Percentiles rank a stretch among this genome's conserved stretches.
Conservation (phyloP, 2,329 filamentous ascomycete species). For the Cryphonectria parasitica region DNA sequence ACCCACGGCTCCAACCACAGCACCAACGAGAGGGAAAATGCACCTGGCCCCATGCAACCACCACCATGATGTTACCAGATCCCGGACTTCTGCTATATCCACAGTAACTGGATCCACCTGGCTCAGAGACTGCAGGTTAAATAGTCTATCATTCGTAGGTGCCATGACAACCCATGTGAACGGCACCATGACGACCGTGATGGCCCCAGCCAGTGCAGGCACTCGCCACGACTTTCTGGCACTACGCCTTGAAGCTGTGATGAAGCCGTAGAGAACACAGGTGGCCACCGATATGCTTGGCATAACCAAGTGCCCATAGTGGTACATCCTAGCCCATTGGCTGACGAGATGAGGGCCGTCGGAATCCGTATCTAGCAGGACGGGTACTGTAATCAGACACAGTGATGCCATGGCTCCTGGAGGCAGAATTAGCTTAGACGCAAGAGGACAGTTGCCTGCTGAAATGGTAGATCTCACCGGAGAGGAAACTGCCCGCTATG, state of each 20-base stretch:
- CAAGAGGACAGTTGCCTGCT: no score
- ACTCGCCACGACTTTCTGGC: background rate
- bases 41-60: background rate
- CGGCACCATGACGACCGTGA: background rate
- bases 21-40: conserved; percentile 1
- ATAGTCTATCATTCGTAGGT: conserved; percentile 37
- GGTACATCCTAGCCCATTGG: conserved; percentile 40
- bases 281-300: conserved; percentile 36
- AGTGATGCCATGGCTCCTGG: conserved; percentile 27
- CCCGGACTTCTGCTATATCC: background rate
- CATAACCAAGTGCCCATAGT: conserved; percentile 38
- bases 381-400: conserved; percentile 37
- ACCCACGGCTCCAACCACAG: background rate
- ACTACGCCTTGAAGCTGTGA: conserved; percentile 19
- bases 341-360: conserved; percentile 34
- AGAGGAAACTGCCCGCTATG: background rate
- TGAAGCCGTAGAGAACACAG: conserved; percentile 32
- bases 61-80: background rate
- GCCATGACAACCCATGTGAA: conserved; percentile 6
- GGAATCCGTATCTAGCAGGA: conserved; percentile 37
- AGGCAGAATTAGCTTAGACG: background rate
- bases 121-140: background rate
- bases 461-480: background rate
- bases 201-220: background rate
- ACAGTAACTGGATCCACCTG: background rate